Base-by-base conservation (phyloP, 1,284 basidiomycete species). In the Irpex rosettiformis region DNA sequence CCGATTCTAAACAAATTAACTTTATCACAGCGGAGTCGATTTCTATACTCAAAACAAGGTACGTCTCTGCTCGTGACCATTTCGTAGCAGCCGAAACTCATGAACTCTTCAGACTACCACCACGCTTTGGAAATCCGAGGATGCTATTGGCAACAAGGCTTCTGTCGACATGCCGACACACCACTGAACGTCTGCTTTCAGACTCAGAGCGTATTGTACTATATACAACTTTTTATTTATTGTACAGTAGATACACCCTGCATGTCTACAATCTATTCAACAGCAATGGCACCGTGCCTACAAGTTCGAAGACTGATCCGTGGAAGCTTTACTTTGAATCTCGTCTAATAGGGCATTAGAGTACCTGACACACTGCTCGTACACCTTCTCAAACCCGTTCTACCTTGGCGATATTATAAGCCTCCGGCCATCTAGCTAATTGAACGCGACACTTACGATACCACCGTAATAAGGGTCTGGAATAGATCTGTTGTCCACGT, bases 11-110 rank as follows among this genome's bases (percentile, higher is more conserved):
- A 43, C 33, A 54, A 29, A 49, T 61, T 45, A 28, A 25, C 28
- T 37, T 25, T 40, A 47, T 45, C 4, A 8, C 65, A 89, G 89
- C 63, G 93, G 90, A 21, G 81, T 95, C 73, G 91, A 91, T 71
- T 96, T 96, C 75, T 96, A 93, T 72, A 96, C 94, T 4, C 91
- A 94, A 73, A 91, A 89, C 71, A 93, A 93, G 83, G 88, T 85
- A 66, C 52, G 66, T 55, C 1, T 5, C 2, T 21, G 24, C 5
- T 10, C 22, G 10, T 5, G 21, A 29, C 0, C 24, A 6, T 10
- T 24, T n/a, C 21, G 47, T 33, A n/a, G 56, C 54, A 1, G 24
- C 7, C 53, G n/a, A n/a, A 29, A 29, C 29, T 22, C 21, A 30
- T 10, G 13, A 8, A 25, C 28, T 37, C 47, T 8, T 27, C 37